Evolutionary conservation across 257 asterid genomes (phyloP).

Genomic region (Ajuga chamaepitys): DNA sequence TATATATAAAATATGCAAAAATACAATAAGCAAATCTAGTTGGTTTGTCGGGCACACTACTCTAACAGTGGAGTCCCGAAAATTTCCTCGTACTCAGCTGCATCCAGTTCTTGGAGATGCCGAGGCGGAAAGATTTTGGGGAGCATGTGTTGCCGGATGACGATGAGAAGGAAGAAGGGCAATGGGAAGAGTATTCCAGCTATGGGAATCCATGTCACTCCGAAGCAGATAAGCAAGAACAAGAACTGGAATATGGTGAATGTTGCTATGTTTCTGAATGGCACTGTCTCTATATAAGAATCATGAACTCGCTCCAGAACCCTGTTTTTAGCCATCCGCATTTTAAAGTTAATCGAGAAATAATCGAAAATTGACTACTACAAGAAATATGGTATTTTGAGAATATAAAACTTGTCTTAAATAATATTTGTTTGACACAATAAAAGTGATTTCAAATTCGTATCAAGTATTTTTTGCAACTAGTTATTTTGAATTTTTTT

Average conservation of each 20-base stretch:
- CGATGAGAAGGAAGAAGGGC: constrained; percentile 49
- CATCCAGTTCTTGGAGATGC: constrained; percentile 49
- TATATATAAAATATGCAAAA: too few relatives aligned
- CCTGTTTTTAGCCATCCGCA: constrained; percentile 24
- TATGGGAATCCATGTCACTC: constrained; percentile 60
- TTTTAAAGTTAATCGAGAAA: too few relatives aligned
- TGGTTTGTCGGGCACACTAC: too few relatives aligned
- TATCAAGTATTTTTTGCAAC: too few relatives aligned
- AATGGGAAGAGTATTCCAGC: constrained; percentile 60
- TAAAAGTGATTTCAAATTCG: too few relatives aligned
- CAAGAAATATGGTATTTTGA: too few relatives aligned
- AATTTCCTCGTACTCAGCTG: constrained; percentile 53
- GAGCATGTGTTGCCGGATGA: constrained; percentile 43
- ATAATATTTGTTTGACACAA: too few relatives aligned
- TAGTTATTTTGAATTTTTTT: too few relatives aligned
- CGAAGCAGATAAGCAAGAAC: constrained; percentile 38
- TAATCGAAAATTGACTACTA: too few relatives aligned
- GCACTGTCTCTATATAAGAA: constrained; percentile 53
- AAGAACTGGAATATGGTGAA: constrained; percentile 46
- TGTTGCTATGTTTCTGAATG: constrained; percentile 34
- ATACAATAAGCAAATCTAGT: too few relatives aligned
- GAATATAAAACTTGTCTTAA: too few relatives aligned
- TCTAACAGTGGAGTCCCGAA: constrained; percentile 38
- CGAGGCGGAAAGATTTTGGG: constrained; percentile 36
- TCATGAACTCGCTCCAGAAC: constrained; percentile 43